A percentile compares a stretch with the other conserved stretches of the same genome.
These are phyloP conservation scores for Kodamaea kaohsiungensis DNA, from an alignment of 805 yeast species.

Conservation along the genomic window DNA sequence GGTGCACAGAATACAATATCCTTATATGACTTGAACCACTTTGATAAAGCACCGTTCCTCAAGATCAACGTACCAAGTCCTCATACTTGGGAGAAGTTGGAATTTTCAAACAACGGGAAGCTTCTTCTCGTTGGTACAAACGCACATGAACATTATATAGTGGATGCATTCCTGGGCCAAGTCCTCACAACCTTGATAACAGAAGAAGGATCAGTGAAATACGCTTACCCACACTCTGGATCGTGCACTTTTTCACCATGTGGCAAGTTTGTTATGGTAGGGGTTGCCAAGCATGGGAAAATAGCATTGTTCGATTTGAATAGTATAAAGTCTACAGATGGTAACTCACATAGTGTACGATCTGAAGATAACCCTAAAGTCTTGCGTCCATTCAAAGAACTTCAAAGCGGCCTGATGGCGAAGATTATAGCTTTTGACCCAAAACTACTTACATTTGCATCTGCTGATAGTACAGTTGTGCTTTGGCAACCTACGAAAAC, in stretches of 20 bases:
- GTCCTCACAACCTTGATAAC: constrained; percentile 30
- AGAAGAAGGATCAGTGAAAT: constrained; percentile 17
- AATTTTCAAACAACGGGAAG: constrained; percentile 79
- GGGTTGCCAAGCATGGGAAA: constrained; percentile 25
- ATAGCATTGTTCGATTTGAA: constrained; percentile 33
- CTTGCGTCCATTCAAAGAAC: constrained; percentile 24
- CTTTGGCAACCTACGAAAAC: constrained; percentile 37
- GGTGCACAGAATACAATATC: constrained; percentile 36
- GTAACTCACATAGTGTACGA: constrained; percentile 17
- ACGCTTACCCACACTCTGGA: constrained; percentile 35
- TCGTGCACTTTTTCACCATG: constrained; percentile 40
- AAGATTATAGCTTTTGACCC: constrained; percentile 62
- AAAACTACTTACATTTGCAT: constrained; percentile 56
- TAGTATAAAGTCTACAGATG: constrained; percentile 23
- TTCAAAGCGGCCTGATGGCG: constrained; percentile 39
- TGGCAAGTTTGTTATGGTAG: constrained; percentile 40
- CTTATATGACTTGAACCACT: constrained; percentile 61
- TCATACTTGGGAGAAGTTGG: constrained; percentile 44
- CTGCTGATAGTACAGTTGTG: constrained; percentile 53
- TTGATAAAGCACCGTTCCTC: constrained; percentile 59
- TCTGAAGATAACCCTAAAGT: constrained; percentile 20
- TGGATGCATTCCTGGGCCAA: constrained; percentile 71
- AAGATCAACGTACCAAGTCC: neutral
- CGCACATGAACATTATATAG: constrained; percentile 54
- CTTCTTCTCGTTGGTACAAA: constrained; percentile 58